These are phyloP conservation scores for Cyamopsis tetragonoloba DNA, from an alignment of 306 rosid genomes.

Conservation along the genomic window DNA sequence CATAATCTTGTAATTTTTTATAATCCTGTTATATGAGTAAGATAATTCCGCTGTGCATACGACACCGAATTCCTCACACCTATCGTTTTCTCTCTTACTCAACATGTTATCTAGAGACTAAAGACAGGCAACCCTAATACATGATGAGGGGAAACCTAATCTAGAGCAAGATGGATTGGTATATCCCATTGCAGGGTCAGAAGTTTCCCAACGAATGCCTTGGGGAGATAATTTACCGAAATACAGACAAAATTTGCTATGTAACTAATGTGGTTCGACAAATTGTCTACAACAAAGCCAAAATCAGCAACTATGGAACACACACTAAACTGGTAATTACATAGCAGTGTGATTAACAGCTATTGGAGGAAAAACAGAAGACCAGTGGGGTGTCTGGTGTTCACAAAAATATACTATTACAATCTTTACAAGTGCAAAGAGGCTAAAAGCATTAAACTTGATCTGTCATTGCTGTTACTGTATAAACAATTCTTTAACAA, in stretches of 20 bases:
- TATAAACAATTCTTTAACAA: neutral
- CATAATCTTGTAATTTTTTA: no score
- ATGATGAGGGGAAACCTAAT: no score
- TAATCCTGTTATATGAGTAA: no score
- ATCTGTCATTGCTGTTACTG: constrained; percentile 6
- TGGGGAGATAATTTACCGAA: neutral
- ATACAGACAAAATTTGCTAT: constrained; percentile 1
- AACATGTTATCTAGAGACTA: no score
- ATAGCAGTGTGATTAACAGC: constrained; percentile 12
- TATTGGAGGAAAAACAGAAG: constrained; percentile 18
- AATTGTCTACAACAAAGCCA: neutral
- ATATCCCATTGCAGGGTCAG: neutral
- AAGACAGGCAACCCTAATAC: no score
- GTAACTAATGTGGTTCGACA: constrained; percentile 13
- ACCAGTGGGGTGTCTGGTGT: constrained; percentile 17
- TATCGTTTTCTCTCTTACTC: no score
- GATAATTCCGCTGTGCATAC: no score
- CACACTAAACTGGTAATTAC: constrained; percentile 16
- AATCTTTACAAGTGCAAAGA: constrained; percentile 22
- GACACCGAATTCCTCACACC: no score
- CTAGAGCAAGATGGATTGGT: constrained; percentile 7
- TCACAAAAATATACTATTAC: neutral
- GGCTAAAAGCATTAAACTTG: neutral
- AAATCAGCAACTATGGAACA: neutral
- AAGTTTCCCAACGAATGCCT: constrained; percentile 21